A percentile compares a stretch with the other conserved stretches of the same genome.
These are phyloP conservation scores for Hypomyces perniciosus DNA, from an alignment of 2,329 filamentous ascomycete species.

Conservation along the genomic window DNA sequence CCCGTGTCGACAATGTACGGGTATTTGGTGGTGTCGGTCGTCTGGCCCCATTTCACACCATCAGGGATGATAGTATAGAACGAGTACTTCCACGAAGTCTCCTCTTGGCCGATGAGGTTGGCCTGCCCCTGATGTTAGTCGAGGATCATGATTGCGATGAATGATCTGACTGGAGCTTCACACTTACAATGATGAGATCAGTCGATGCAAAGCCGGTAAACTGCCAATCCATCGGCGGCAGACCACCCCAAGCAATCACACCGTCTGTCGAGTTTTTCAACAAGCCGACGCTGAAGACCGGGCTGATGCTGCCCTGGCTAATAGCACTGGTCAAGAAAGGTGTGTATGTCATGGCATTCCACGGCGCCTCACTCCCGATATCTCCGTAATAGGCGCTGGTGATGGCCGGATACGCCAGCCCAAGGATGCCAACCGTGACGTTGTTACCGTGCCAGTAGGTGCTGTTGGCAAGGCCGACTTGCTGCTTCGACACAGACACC, in stretches of 20 bases:
- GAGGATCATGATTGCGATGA: not conserved
- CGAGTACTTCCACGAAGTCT: conserved; percentile 40
- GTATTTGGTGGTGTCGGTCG: conserved; percentile 36
- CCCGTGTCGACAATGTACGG: conserved; percentile 48
- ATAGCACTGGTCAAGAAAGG: conserved; percentile 46
- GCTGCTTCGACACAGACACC: conserved; percentile 38
- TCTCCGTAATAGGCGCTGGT: conserved; percentile 42
- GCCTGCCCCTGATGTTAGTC: conserved; percentile 27
- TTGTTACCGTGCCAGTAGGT: conserved; percentile 49
- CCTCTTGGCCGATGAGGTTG: conserved; percentile 33
- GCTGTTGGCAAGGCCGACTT: conserved; percentile 43
- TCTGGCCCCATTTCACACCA: conserved; percentile 39
- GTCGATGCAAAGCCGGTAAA: conserved; percentile 27
- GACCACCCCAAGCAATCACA: conserved; percentile 41
- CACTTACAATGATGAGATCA: conserved; percentile 41
- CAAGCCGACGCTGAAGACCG: conserved; percentile 44
- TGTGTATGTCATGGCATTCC: conserved; percentile 37
- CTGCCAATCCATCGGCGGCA: conserved; percentile 33
- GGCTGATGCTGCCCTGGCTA: conserved; percentile 37
- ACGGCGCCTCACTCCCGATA: conserved; percentile 31
- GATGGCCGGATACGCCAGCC: conserved; percentile 45
- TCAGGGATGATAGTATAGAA: conserved; percentile 50
- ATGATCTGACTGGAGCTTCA: not conserved
- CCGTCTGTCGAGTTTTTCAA: conserved; percentile 41
- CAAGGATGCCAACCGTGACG: conserved; percentile 44